Conservation (phyloP, 805 yeast species). For the Saitoella complicata region DNA sequence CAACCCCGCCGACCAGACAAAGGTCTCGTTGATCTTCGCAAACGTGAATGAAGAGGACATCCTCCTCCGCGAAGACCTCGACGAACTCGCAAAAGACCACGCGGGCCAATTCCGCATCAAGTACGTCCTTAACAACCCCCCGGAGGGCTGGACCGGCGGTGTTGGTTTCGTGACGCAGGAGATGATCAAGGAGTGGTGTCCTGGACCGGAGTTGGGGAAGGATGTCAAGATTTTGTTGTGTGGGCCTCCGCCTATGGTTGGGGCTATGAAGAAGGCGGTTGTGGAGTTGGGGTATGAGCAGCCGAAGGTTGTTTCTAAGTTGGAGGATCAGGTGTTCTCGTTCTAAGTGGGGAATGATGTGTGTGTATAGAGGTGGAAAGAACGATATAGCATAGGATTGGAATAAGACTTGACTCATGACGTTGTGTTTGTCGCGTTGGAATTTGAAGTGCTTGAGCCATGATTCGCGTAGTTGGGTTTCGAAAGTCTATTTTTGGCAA, state of each 20-base stretch:
- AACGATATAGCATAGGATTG: too few species aligned
- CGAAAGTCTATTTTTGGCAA: too few species aligned
- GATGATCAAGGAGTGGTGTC: conserved; percentile 48
- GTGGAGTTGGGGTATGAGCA: conserved; percentile 56
- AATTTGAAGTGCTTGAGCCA: too few species aligned
- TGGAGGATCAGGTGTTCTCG: conserved; percentile 80
- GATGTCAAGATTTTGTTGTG: conserved; percentile 64
- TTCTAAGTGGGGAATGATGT: conserved; percentile 29
- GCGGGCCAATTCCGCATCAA: conserved; percentile 37
- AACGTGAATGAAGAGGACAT: conserved; percentile 69
- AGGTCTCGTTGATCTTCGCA: conserved; percentile 62
- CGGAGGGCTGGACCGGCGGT: conserved; percentile 60
- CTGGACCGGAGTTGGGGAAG: conserved; percentile 31
- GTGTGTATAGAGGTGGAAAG: too few species aligned
- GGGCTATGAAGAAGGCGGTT: conserved; percentile 69
- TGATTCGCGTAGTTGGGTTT: too few species aligned
- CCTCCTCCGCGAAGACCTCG: conserved; percentile 64
- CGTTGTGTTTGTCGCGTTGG: too few species aligned
- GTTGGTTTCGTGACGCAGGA: conserved; percentile 55
- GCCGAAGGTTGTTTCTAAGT: conserved; percentile 76
- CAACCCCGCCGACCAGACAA: conserved; percentile 65
- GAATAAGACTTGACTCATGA: too few species aligned
- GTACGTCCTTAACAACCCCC: conserved; percentile 58
- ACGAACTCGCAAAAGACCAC: conserved; percentile 34
- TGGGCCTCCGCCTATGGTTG: conserved; percentile 83